These are phyloP conservation scores for Metarhizium sp. DNA, from an alignment of 2,329 filamentous ascomycete genomes.

Conservation along the genomic window DNA sequence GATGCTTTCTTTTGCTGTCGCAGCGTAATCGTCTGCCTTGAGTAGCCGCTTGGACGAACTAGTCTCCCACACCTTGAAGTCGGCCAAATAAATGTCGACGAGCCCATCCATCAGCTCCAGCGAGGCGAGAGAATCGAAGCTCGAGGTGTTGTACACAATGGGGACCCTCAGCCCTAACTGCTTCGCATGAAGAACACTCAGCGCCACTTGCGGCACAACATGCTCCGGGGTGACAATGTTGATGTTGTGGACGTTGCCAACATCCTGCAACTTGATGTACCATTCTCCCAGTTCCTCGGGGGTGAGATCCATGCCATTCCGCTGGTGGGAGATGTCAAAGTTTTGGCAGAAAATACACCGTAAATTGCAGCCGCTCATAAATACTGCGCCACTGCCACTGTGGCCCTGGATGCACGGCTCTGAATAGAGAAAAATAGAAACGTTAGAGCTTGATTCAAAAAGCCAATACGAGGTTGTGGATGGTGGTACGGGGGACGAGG, in stretches of 20 bases:
- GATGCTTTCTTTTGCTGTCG: constrained; percentile 65
- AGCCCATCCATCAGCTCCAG: constrained; percentile 66
- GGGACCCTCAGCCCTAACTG: constrained; percentile 62
- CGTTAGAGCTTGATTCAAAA: background rate
- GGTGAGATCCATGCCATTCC: constrained; percentile 70
- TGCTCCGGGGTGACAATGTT: constrained; percentile 83
- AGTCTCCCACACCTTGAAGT: constrained; percentile 74
- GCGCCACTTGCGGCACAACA: constrained; percentile 72
- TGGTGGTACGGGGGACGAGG: background rate
- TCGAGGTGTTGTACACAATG: constrained; percentile 78
- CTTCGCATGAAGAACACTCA: constrained; percentile 65
- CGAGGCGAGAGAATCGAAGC: constrained; percentile 67
- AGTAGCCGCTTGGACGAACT: constrained; percentile 59
- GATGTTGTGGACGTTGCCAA: constrained; percentile 81
- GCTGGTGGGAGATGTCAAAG: constrained; percentile 71
- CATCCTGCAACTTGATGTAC: constrained; percentile 73
- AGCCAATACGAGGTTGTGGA: background rate
- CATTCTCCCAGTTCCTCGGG: constrained; percentile 72
- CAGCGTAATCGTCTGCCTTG: constrained; percentile 69
- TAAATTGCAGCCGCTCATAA: constrained; percentile 68
- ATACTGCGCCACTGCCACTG: constrained; percentile 70
- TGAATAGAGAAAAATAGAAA: constrained; percentile 14
- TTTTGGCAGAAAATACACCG: constrained; percentile 75
- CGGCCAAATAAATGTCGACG: constrained; percentile 79
- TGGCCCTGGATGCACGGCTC: constrained; percentile 78